A percentile compares a stretch with the other conserved stretches of the same genome.
Evolutionary conservation across 768 basidiomycete genomes (phyloP).

Genomic region (Boletus patriciae): DNA sequence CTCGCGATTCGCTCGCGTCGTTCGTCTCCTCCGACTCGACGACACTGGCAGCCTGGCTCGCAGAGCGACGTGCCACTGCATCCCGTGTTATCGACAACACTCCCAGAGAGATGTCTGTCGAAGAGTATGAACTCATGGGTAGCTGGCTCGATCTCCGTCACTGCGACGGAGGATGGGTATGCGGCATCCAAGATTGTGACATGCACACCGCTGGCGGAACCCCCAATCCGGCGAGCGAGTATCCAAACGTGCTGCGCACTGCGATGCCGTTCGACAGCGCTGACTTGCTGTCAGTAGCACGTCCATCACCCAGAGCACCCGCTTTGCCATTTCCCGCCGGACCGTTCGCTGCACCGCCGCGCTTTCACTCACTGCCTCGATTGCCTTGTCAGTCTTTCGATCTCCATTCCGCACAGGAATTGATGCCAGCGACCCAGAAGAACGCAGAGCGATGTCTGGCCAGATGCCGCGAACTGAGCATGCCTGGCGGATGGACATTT

Average conservation of each 20-base stretch:
- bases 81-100: conserved; percentile 27
- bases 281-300: conserved; percentile 13
- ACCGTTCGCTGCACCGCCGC: conserved; percentile 19
- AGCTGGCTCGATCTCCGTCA: conserved; percentile 43
- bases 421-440: conserved; percentile 7
- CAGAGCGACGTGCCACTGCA: conserved; percentile 36
- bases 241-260: conserved; percentile 19
- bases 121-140: conserved; percentile 48
- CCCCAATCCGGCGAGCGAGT: conserved; percentile 28
- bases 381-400: conserved; percentile 21
- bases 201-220: conserved; percentile 36
- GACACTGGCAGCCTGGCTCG: conserved; percentile 39
- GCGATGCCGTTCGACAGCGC: conserved; percentile 28
- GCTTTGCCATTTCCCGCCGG: conserved; percentile 10
- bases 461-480: conserved; percentile 34
- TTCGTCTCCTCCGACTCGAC: conserved; percentile 36
- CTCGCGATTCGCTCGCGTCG: conserved; percentile 27
- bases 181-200: conserved; percentile 30
- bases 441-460: conserved; percentile 17
- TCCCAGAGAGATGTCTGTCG: conserved; percentile 40
- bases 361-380: conserved; percentile 28
- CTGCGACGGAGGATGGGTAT: conserved; percentile 26
- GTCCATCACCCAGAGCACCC: conserved; percentile 3
- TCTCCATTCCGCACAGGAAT: conserved; percentile 18
- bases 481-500: conserved; percentile 45